These are phyloP conservation scores for Echites panduratus DNA, from an alignment of 257 asterid genomes.

Conservation along the genomic window DNA sequence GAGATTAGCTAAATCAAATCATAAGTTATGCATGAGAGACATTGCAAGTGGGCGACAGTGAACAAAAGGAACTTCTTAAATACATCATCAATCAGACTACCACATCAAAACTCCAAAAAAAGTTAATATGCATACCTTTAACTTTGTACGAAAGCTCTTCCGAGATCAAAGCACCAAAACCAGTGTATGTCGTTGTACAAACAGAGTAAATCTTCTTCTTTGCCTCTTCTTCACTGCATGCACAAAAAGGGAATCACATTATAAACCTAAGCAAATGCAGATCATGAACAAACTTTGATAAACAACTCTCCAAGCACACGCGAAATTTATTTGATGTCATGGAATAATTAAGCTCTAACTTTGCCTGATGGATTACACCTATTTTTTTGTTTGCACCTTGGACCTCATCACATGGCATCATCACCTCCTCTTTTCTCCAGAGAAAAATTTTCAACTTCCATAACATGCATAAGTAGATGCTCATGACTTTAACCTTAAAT, in stretches of 20 bases:
- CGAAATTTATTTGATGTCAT: background rate
- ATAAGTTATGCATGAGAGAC: background rate
- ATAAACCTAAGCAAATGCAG: background rate
- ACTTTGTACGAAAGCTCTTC: conserved; percentile 87
- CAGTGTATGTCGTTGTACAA: conserved; percentile 73
- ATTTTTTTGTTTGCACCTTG: background rate
- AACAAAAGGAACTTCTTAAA: background rate
- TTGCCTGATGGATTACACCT: background rate
- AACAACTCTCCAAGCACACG: background rate
- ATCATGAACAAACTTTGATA: background rate
- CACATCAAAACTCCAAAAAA: background rate
- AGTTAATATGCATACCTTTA: conserved; percentile 46
- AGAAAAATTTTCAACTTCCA: background rate
- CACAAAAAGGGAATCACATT: background rate
- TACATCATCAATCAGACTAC: background rate
- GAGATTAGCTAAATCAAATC: background rate
- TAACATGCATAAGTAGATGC: background rate
- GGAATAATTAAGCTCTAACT: background rate
- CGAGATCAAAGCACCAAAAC: conserved; percentile 79
- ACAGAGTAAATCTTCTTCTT: conserved; percentile 87
- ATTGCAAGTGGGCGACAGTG: too few species aligned
- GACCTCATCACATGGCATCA: background rate
- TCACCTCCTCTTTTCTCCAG: background rate
- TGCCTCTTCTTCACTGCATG: conserved; percentile 93
- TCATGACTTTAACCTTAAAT: background rate